Evolutionary conservation across 2,329 filamentous ascomycete species (phyloP), one percentile per base, ranked within the genome.

Genomic region (Aspergillus neoniger): DNA sequence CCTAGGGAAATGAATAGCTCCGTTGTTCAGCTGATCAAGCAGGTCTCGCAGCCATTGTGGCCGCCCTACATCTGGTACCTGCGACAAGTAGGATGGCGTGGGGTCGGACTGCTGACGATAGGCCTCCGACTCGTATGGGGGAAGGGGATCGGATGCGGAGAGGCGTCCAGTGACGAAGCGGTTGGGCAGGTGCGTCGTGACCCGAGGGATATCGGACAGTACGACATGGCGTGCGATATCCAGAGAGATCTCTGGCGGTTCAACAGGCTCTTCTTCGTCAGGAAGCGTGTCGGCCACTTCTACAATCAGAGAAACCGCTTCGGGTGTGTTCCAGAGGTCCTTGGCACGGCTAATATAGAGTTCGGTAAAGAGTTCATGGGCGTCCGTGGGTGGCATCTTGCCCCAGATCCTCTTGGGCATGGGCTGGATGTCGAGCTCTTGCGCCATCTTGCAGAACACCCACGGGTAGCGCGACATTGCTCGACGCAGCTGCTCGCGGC

Each of bases 361-460:
- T 69, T 90, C 86, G 4, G 87, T 86, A 69, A 91, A 85, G 39
- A 96, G 84, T 58, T 85, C 82, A 65, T 92, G 85, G 49, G 87
- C 82, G 12, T 84, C 81, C 30, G 86, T 84, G 0, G 88, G 83
- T 5, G 91, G 86, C 69, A 86, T 83, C 62, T 88, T 84, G 55
- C 91, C 93, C 94, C 95, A 98, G 32, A 98, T 85, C 0, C 87
- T 85, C 36, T 88, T 88, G 1, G 95, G 93, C 7, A 91, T 81
- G 6, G 85, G 83, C 14, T 92, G 89, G 30, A 97, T 82, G 64
- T 89, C 88, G 25, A 98, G 81, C 51, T 91, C 90, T 67, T 91
- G 88, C 73, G 94, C 95, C 4, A 99, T 80, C 21, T 88, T 83
- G 57, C 86, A 88, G 69, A 94, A 92, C 2, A 97, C 82, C 92